Base-by-base conservation (phyloP, 2,329 filamentous ascomycete species). In the Septoria linicola region DNA sequence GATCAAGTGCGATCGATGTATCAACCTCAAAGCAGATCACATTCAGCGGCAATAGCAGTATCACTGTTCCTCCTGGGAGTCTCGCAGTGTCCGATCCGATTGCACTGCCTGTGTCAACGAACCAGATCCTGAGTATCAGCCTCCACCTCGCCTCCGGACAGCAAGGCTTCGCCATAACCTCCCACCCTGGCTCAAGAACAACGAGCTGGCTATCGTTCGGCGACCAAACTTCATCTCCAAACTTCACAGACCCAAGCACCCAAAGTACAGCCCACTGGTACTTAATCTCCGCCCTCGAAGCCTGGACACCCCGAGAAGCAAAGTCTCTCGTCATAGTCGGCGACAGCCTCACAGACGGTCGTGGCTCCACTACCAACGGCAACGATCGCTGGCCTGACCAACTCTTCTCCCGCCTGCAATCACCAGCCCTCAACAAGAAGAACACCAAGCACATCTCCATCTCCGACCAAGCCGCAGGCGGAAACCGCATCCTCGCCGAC, bases 381-480 rank as follows among this genome's bases (percentile, higher is more conserved):
- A 84, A 85, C 67, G 78, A 84, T 59, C 77, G 76, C 62, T 84
- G 81, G 81, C 78, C 81, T 2, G 79, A 84, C 59, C 70, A 80
- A 0, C 69, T 85, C 13, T 69, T 81, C 21, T 69, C 70, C n/a
- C n/a, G n/a, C n/a, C n/a, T n/a, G n/a, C n/a, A n/a, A n/a, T 10
- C 73, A 73, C 49, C 75, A 80, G 61, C 25, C 31, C 2, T n/a
- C n/a, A n/a, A n/a, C n/a, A n/a, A n/a, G n/a, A 32, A 51, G 30
- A 63, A 73, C 40, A 63, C 66, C 40, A 71, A 68, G 17, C 69
- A 77, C 54, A 75, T 87, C 43, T 76, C 76, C 10, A 68, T 87
- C 10, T 72, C 77, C 56, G 87, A 87, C 69, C 80, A 86, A 67
- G 84, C 83, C 1, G 83, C 83, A 1, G 84, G 84, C 37, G 84